phyloP scores from a whole-genome alignment of 306 rosid species.

The Quercus aquifolioides region DNA sequence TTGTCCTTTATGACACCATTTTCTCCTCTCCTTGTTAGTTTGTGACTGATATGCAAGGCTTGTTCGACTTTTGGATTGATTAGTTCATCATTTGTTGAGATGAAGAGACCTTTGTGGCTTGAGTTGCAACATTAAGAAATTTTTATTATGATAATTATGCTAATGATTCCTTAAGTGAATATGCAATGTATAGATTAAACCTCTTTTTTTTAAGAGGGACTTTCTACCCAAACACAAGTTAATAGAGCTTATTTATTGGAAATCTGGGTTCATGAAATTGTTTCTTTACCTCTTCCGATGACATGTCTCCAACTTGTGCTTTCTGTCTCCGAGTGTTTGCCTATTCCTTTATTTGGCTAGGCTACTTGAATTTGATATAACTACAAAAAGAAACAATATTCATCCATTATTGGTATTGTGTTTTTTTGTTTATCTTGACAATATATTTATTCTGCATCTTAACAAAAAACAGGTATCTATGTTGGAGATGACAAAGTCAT shows the following conservation, averaged over 20 bases:
- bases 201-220: not conserved
- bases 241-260: not conserved
- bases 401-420: not conserved
- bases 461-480: slow-evolving; percentile 58
- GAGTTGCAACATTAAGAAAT: not conserved
- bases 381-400: not conserved
- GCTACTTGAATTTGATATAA: not conserved
- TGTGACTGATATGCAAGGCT: no score
- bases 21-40: not conserved
- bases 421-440: not conserved
- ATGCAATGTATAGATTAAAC: not conserved
- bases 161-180: not conserved
- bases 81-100: not conserved
- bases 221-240: not conserved
- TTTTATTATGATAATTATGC: not conserved
- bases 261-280: not conserved
- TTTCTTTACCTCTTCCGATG: not conserved
- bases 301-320: not conserved
- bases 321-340: not conserved
- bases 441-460: not conserved
- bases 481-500: slow-evolving; percentile 71
- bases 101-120: not conserved
- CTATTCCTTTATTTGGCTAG: not conserved
- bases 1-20: no score
- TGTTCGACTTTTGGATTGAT: no score